These are phyloP conservation scores for Trichoderma koningiopsis DNA, from an alignment of 2,329 filamentous ascomycete genomes.

Conservation along the genomic window DNA sequence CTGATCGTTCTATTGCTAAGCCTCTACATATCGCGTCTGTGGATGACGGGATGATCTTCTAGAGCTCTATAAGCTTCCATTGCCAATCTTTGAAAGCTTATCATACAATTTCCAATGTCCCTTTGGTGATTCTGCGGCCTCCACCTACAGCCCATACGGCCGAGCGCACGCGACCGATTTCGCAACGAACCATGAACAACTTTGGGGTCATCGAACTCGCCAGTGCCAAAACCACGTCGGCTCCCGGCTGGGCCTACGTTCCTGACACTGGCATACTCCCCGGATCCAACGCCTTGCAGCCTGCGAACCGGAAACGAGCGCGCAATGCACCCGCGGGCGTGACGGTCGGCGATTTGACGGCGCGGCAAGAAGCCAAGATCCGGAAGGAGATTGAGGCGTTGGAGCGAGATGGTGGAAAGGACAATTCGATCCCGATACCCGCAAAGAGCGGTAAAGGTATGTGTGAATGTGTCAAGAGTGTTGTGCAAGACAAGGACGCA, in stretches of 20 bases:
- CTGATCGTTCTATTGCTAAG: background rate
- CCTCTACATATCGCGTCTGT: background rate
- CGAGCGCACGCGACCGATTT: background rate
- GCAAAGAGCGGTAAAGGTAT: slow-evolving; percentile 51
- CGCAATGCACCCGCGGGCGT: slow-evolving; percentile 56
- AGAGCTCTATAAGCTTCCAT: background rate
- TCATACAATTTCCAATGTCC: background rate
- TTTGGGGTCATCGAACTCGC: slow-evolving; percentile 84
- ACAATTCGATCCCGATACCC: slow-evolving; percentile 71
- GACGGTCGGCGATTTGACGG: slow-evolving; percentile 67
- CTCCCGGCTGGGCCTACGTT: slow-evolving; percentile 92
- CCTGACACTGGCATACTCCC: slow-evolving; percentile 67
- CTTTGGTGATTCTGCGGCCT: background rate
- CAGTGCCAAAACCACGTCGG: slow-evolving; percentile 65
- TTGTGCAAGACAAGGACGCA: background rate
- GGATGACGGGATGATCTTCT: slow-evolving; percentile 6
- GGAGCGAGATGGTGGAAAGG: slow-evolving; percentile 75
- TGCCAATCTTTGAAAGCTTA: background rate
- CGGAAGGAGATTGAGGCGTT: slow-evolving; percentile 80
- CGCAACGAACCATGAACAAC: slow-evolving; percentile 56
- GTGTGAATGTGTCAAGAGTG: slow-evolving; percentile 23
- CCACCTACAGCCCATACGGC: background rate
- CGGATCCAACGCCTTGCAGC: slow-evolving; percentile 54
- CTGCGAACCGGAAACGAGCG: slow-evolving; percentile 70
- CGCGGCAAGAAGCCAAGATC: slow-evolving; percentile 80